phyloP scores from a whole-genome alignment of 2,329 filamentous ascomycete genomes.

The Ophiostoma novo-ulmi region DNA sequence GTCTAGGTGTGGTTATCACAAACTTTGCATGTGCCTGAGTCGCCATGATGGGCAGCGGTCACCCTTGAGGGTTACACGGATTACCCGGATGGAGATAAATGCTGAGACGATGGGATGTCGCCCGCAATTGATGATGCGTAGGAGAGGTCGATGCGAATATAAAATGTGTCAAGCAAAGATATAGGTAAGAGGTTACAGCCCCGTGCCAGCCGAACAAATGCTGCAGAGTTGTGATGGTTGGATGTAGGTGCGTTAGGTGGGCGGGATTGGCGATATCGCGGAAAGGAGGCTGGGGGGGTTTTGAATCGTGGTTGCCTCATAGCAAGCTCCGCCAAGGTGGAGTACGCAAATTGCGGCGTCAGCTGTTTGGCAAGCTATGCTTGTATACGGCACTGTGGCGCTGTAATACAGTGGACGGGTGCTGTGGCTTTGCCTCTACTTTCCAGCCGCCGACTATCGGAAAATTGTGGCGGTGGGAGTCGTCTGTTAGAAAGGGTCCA shows the following conservation, averaged over 20 bases:
- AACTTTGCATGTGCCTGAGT: conserved; percentile 27
- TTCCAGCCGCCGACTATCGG: not conserved
- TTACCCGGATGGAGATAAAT: conserved; percentile 14
- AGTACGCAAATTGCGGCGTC: conserved; percentile 25
- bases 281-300: conserved; percentile 20
- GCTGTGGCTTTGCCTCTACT: no score
- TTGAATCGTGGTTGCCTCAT: conserved; percentile 15
- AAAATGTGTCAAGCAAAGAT: not conserved
- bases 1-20: not conserved
- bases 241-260: not conserved
- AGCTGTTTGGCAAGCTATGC: conserved; percentile 5
- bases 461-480: conserved; percentile 5
- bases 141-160: not conserved
- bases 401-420: not conserved
- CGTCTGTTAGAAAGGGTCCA: not conserved
- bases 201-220: conserved; percentile 12
- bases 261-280: conserved; percentile 15
- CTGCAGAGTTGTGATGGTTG: conserved; percentile 3
- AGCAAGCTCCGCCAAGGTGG: conserved; percentile 20
- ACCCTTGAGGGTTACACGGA: conserved; percentile 15
- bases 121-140: conserved; percentile 17
- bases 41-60: conserved; percentile 25
- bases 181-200: not conserved
- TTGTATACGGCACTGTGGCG: not conserved
- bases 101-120: not conserved